Evolutionary conservation across 768 basidiomycete species (phyloP).

Genomic region (Pleurotus eryngii): DNA sequence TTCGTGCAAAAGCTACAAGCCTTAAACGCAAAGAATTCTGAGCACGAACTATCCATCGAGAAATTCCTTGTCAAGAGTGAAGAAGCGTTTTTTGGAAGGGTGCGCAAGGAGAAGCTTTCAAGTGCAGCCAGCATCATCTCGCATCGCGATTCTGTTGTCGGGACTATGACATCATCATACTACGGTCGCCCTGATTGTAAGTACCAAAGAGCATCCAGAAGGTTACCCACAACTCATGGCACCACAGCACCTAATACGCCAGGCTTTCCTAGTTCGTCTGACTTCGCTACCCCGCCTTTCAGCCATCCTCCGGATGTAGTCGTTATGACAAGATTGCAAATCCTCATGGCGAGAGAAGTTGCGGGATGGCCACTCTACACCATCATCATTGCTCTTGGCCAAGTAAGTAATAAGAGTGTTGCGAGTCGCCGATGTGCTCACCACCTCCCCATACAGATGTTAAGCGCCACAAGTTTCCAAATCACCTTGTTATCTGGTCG

Average conservation of each 20-base stretch:
- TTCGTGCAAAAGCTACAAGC: conserved; percentile 83
- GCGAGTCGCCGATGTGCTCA: conserved; percentile 3
- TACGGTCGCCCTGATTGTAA: conserved; percentile 77
- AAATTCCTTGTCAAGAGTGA: conserved; percentile 89
- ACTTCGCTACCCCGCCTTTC: conserved; percentile 38
- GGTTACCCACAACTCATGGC: background rate
- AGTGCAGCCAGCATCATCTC: conserved; percentile 78
- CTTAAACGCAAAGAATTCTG: conserved; percentile 83
- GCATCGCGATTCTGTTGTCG: conserved; percentile 79
- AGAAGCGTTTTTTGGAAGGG: conserved; percentile 88
- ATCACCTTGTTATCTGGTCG: conserved; percentile 86
- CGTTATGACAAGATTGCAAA: conserved; percentile 82
- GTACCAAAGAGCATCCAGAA: conserved; percentile 25
- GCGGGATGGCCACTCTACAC: conserved; percentile 91
- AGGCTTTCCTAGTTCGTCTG: conserved; percentile 33
- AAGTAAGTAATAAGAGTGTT: conserved; percentile 37
- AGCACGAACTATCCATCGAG: conserved; percentile 89
- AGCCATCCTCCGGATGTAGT: conserved; percentile 55
- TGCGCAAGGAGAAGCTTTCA: conserved; percentile 83
- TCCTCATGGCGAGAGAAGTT: conserved; percentile 76
- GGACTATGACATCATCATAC: conserved; percentile 59
- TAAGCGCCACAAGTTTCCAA: conserved; percentile 92
- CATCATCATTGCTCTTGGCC: conserved; percentile 82
- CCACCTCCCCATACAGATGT: conserved; percentile 47
- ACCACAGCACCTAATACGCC: conserved; percentile 48